Evolutionary conservation across 108 stramenopile genomes (phyloP), one percentile per base, ranked within the genome.

Genomic region (Pseudonitzschia pungens): DNA sequence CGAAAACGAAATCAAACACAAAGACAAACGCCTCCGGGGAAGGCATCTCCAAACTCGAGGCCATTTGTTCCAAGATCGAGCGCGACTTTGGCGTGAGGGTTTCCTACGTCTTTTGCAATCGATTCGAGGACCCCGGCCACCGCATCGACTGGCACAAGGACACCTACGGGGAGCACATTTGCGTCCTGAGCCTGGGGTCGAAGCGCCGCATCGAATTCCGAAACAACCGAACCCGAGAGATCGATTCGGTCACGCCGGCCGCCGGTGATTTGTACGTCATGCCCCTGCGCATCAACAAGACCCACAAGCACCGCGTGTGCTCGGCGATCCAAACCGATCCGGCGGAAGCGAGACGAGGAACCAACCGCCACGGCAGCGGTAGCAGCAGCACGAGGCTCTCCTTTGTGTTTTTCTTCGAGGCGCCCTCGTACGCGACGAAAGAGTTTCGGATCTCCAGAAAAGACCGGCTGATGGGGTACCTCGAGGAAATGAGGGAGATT

Each of bases 181-280:
- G 64, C 20, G 72, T 73, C 1, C 41, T 73, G 12, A 32, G 29
- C 20, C 48, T 73, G 62, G 72, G 72, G 20, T 28, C 52, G 21
- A 31, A 31, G 26, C 60, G 72, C 1, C 18, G n/a, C 16, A 31
- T 73, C 0, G 51, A 73, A 67, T 73, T 64, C 21, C 62, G 72
- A 14, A 18, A 73, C 18, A 42, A 42, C 8, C 20, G 32, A n/a
- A 73, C 29, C 36, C 18, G 72, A 18, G 48, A 65, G 41, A 44
- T 73, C 45, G 72, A 65, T 24, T 10, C 62, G 4, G 62, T 73
- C 0, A 10, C 20, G 18, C 72, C 62, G 16, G n/a, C 36, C n/a
- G 32, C 72, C 6, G 72, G 72, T 15, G 72, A 73, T 64, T 27
- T 73, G 42, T 73, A 73, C 31, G 64, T 73, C 36, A 73, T 73